These are phyloP conservation scores for Hyaloperonospora arabidopsidis DNA, from an alignment of 352 stramenopile genomes.

Conservation along the genomic window DNA sequence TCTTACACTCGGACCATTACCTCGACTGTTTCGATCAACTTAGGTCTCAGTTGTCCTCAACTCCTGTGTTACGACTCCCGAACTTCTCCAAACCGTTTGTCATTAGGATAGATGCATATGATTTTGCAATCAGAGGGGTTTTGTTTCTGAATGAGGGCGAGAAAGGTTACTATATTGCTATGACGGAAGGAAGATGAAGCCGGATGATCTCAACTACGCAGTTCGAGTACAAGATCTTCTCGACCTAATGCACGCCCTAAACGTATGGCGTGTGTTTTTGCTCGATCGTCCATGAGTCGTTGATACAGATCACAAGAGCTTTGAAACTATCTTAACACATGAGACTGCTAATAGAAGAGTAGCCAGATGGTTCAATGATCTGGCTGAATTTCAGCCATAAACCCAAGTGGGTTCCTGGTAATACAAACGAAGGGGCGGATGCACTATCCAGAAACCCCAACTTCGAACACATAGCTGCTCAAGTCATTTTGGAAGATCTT, in stretches of 20 bases:
- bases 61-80: background rate
- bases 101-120: no score
- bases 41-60: background rate
- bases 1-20: background rate
- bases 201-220: no score
- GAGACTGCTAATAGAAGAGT: conserved; percentile 7
- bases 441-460: conserved; percentile 3
- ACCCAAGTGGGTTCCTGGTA: conserved; percentile 13
- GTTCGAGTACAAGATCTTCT: no score
- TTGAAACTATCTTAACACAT: conserved; percentile 11
- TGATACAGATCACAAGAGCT: conserved; percentile 14
- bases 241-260: no score
- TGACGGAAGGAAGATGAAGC: no score
- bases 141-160: no score
- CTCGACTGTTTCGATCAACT: background rate
- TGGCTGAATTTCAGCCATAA: conserved; percentile 7
- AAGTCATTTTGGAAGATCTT: conserved; percentile 2
- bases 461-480: conserved; percentile 7
- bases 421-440: conserved; percentile 6
- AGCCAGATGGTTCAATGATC: no score
- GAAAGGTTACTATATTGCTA: no score
- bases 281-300: no score
- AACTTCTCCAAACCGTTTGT: no score
- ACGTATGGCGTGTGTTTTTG: no score
- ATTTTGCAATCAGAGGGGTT: no score